Evolutionary conservation across 805 yeast species (phyloP), one percentile per base, ranked within the genome.

Genomic region (Candida chilensis): DNA sequence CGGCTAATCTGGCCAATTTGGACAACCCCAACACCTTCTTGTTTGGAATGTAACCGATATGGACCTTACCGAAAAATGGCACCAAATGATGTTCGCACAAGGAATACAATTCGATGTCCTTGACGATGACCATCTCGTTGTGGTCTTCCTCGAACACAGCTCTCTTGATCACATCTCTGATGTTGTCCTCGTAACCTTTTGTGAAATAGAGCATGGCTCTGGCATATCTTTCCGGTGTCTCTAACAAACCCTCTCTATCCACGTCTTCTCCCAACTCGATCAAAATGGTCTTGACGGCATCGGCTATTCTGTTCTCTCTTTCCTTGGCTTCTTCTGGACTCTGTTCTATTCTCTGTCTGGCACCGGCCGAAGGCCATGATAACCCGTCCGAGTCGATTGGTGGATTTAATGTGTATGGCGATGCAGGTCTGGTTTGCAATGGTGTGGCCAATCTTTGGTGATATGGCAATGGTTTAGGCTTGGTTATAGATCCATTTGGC

Each of bases 81-180:
- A 94, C 99, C 45, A 92, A 62, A 58, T 92, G 99, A 54, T 92
- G 99, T 58, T 92, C 99, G 57, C 99, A 92, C 32, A 92, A 64
- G 3, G 96, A 85, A 52, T 78, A 83, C 32, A 92, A 74, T 44
- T 86, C 95, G 34, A 92, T 92, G 54, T 92, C 96, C 48, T 90
- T 72, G 16, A 92, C 98, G 39, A 92, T 88, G 28, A 92, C 97
- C 97, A 92, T 92, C 51, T 92, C 99, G 53, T 92, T 97, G 51
- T 92, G 98, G 51, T 92, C 95, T 52, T 92, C 97, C 52, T 92
- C 96, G 45, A 92, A 92, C 5, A 92, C 94, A 1, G 98, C 98
- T 37, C 88, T 70, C 45, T 92, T 90, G 47, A 92, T 82, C 17
- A 87, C 95, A 48, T 85, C 95, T 38, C 84, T 70, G 36, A 92